Evolutionary conservation across 192 early-diverging fungal species (phyloP), one percentile per base, ranked within the genome.

Genomic region (Gaertneriomyces sp.): DNA sequence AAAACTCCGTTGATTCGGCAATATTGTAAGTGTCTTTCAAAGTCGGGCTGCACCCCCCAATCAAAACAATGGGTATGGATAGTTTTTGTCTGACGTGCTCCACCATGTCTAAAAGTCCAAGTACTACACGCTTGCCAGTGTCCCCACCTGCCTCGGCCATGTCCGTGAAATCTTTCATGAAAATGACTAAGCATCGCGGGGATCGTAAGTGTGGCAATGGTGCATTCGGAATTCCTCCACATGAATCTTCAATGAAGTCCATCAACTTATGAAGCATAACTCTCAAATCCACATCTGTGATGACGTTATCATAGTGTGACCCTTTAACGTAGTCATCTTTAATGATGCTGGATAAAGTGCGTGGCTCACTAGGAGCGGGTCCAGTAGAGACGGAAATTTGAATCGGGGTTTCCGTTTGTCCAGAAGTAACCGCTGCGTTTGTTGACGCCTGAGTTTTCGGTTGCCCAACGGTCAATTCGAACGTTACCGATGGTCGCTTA

Each of bases 121-220:
- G 33, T 7, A 76, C n/a, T 2, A 76, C 45, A 40, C 64, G 44
- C 11, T 50, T 55, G 12, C 75, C 79, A 25, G 40, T 51, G 7
- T 60, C 73, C 11, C 65, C 61, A 9, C 45, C 61, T 4, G 6
- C 42, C 42, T 76, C 69, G 39, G 76, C 41, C 0, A 77, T 68
- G 59, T 81, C 79, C 19, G 68, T 76, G 43, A 50, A 42, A 52
- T 81, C 79, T 50, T 70, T 63, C 39, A 71, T 44, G 41, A 43
- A 69, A 11, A 79, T 4, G 5, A 79, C 47, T 1, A 79, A 42
- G 9, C 63, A 41, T 2, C 66, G 45, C 17, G 53, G 16, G 4
- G 19, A 51, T 42, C 54, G 69, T 42, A 70, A 43, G 39, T 63
- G 54, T 10, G 59, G 16, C 14, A 61, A 54, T n/a, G 42, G n/a